phyloP scores from a whole-genome alignment of 2,329 filamentous ascomycete species.

The Colletotrichum aenigma region DNA sequence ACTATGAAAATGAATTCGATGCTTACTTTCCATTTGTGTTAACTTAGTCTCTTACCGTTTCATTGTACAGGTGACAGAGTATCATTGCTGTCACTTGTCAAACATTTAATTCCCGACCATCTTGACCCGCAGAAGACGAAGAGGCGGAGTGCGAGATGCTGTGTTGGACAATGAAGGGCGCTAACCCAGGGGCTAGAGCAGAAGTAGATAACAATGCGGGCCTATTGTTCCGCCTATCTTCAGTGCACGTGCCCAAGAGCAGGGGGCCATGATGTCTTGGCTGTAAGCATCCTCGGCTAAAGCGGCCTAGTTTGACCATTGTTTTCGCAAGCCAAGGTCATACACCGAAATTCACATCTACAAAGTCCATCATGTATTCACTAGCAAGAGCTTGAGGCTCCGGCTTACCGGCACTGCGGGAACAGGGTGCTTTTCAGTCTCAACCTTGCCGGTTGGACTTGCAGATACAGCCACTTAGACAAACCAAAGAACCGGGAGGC shows the following conservation, averaged over 20 bases:
- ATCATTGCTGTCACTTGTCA: background rate
- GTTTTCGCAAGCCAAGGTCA: background rate
- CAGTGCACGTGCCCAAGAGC: background rate
- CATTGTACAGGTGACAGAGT: background rate
- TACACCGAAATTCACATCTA: background rate
- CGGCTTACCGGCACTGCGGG: background rate
- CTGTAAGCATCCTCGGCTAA: background rate
- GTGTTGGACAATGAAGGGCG: background rate
- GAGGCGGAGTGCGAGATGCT: background rate
- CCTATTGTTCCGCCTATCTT: background rate
- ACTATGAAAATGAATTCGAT: background rate
- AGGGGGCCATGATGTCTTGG: background rate
- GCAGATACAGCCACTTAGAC: background rate
- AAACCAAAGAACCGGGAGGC: background rate
- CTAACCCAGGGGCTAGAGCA: background rate
- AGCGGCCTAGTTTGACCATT: background rate
- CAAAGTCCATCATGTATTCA: background rate
- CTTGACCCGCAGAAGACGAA: background rate
- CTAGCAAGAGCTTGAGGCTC: background rate
- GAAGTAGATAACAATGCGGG: background rate
- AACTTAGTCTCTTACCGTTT: background rate
- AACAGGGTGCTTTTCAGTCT: background rate
- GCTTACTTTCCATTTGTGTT: background rate
- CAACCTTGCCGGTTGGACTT: background rate
- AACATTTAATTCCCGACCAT: background rate